A percentile compares a stretch with the other conserved stretches of the same genome.
phyloP scores from a whole-genome alignment of 306 rosid species.

The Inga laurina region DNA sequence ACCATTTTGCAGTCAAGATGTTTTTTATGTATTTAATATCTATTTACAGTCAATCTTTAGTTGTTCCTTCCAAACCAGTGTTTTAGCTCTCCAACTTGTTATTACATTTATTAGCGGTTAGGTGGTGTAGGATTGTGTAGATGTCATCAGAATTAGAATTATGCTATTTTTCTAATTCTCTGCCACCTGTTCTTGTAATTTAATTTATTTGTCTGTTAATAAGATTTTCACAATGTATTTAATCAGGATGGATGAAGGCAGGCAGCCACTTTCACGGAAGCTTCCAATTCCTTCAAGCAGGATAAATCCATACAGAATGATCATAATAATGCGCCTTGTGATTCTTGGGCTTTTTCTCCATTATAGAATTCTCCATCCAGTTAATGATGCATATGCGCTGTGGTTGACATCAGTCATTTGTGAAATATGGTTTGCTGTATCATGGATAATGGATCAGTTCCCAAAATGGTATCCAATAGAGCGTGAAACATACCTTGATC shows the following conservation, averaged over 20 bases:
- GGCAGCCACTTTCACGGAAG: conserved; percentile 95
- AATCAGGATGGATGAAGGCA: conserved; percentile 97
- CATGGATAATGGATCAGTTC: conserved; percentile 97
- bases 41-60: neutral
- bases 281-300: conserved; percentile 85
- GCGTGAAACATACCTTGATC: conserved; percentile 97
- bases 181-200: neutral
- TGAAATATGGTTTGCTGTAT: conserved; percentile 96
- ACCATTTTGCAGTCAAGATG: neutral
- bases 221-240: conserved; percentile 20
- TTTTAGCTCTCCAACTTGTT: neutral
- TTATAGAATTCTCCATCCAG: conserved; percentile 95
- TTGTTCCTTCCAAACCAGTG: neutral
- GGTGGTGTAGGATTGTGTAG: neutral
- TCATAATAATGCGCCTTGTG: conserved; percentile 77
- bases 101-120: neutral
- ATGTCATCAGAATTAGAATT: neutral
- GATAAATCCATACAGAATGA: conserved; percentile 94
- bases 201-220: conserved; percentile 17
- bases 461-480: conserved; percentile 93
- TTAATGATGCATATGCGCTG: conserved; percentile 87
- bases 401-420: conserved; percentile 98
- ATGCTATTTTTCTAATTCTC: conserved; percentile 18
- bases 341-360: conserved; percentile 84
- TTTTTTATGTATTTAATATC: neutral